Evolutionary conservation across 306 rosid genomes (phyloP), one percentile per base, ranked within the genome.

Genomic region (Glycine soja): DNA sequence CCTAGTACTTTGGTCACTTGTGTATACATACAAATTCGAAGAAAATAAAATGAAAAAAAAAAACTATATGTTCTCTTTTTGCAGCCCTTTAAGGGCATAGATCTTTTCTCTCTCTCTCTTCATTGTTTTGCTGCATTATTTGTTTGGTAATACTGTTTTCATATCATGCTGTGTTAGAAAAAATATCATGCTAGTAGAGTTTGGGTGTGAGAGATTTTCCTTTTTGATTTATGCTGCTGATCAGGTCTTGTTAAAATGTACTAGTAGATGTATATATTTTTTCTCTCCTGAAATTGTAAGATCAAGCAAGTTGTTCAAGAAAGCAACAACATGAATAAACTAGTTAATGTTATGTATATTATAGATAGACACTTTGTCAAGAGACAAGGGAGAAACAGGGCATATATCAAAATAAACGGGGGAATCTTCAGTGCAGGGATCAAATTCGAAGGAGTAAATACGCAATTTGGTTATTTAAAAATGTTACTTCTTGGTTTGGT

Each of bases 111-210:
- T 67, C 45, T 65, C 15, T 66, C 30, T 67, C 38, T 65, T 61
- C 30, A 77, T 80, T 77, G 69, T 82, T 74, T 83, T 70, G 10
- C 56, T 83, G 82, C 73, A 32, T 74, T 79, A 43, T 72, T 85
- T 77, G 75, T 84, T 59, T 86, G 81, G 80, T 52, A 38, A 67
- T 16, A 72, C 69, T 54, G 13, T 50, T 38, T 30, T 38, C 56
- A 15, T 71, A 34, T 72, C 36, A 59, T 74, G 65, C 32, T 61
- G 4, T 12, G 45, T 62, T 32, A 12, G 16, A 62, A 13, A 62
- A 6, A 32, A 12, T 76, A 43, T 62, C 32, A 61, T 75, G 48
- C 15, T 18, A 81, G 83, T 86, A 79, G 73, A 86, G 83, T 82
- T 76, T 84, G 86, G 58, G 58, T 86, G 84, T 77, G 62, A 80